These are phyloP conservation scores for Hypoxylon trugodes DNA, from an alignment of 495 filamentous ascomycete species.

Conservation along the genomic window DNA sequence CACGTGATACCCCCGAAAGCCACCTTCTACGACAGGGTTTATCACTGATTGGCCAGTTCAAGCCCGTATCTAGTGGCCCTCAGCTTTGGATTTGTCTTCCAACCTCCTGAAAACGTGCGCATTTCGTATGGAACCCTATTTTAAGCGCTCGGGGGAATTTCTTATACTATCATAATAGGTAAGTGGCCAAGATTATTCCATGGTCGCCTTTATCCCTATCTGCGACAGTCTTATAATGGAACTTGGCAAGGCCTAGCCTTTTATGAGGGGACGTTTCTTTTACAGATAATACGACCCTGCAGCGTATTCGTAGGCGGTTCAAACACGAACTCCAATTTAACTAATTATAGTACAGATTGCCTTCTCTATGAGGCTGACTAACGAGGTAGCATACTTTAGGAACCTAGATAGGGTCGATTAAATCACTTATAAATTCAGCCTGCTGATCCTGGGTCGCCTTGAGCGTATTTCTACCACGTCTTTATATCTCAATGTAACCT, in stretches of 20 bases:
- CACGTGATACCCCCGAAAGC: no score
- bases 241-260: background rate
- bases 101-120: no score
- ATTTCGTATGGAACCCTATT: no score
- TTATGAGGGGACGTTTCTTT: background rate
- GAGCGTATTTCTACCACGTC: background rate
- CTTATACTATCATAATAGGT: no score
- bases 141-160: no score
- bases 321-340: background rate
- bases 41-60: no score
- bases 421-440: constrained; percentile 15
- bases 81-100: no score
- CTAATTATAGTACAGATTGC: constrained; percentile 2
- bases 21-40: no score
- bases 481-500: constrained; percentile 8
- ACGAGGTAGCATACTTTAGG: background rate
- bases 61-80: no score
- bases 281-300: background rate
- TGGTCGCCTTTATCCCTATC: no score
- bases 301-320: background rate
- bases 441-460: constrained; percentile 10
- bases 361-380: background rate
- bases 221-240: no score
- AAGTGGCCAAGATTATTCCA: no score
- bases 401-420: background rate